These are phyloP conservation scores for Isatis lusitanica DNA, from an alignment of 441 rosid species.

Conservation along the genomic window DNA sequence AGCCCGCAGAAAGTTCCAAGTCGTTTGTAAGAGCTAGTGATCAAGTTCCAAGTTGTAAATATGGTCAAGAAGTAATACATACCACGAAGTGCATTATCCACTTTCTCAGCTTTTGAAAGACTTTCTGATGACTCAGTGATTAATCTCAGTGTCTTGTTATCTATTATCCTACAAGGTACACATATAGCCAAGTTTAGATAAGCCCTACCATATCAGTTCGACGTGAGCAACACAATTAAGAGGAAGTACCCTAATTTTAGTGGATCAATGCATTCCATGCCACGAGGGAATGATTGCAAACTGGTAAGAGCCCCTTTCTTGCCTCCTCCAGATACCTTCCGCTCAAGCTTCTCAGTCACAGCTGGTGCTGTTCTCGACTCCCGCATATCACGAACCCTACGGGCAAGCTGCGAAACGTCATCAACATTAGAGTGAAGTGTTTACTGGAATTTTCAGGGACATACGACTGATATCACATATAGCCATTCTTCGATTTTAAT, in stretches of 20 bases:
- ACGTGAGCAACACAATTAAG: constrained; percentile 9
- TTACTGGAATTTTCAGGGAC: background rate
- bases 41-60: constrained; percentile 15
- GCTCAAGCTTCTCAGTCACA: constrained; percentile 69
- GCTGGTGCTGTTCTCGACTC: constrained; percentile 79
- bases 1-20: background rate
- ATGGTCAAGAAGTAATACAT: constrained; percentile 43
- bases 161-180: constrained; percentile 69
- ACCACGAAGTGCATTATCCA: constrained; percentile 77
- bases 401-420: constrained; percentile 65
- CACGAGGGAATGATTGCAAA: constrained; percentile 88
- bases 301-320: constrained; percentile 50
- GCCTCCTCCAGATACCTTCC: constrained; percentile 50
- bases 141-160: constrained; percentile 80
- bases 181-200: constrained; percentile 27
- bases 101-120: constrained; percentile 65
- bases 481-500: background rate
- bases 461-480: background rate
- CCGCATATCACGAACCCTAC: constrained; percentile 95
- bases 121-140: constrained; percentile 69
- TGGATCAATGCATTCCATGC: constrained; percentile 96
- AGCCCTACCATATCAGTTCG: background rate
- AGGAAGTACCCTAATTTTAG: constrained; percentile 85
- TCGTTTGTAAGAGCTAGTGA: constrained; percentile 1
- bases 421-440: background rate